A percentile compares a stretch with the other conserved stretches of the same genome.
phyloP scores from a whole-genome alignment of 768 basidiomycete species.

The Lanmaoa pseudosensibilis region DNA sequence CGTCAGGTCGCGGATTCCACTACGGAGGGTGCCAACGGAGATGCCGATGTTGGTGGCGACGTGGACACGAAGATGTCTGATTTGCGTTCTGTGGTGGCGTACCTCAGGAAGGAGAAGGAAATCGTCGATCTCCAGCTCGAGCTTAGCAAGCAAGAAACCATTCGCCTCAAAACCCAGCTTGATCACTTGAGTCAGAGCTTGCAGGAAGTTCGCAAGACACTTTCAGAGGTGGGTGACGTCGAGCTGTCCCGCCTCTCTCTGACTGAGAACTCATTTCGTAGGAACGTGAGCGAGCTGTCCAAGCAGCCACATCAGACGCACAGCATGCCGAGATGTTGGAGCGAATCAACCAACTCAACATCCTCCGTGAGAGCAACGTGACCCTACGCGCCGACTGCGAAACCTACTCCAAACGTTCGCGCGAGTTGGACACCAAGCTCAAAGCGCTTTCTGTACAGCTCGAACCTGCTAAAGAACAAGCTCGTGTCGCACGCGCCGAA shows the following conservation, averaged over 20 bases:
- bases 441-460: conserved; percentile 59
- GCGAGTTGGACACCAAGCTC: conserved; percentile 65
- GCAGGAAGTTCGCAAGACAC: conserved; percentile 65
- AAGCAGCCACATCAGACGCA: conserved; percentile 66
- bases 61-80: conserved; percentile 67
- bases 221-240: conserved; percentile 59
- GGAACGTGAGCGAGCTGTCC: conserved; percentile 80
- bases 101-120: conserved; percentile 88
- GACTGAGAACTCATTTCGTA: conserved; percentile 29
- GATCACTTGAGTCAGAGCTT: conserved; percentile 70
- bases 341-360: conserved; percentile 82
- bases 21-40: conserved; percentile 38
- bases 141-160: conserved; percentile 73
- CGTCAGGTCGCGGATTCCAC: conserved; percentile 64
- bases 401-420: conserved; percentile 62
- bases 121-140: conserved; percentile 87
- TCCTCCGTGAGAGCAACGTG: conserved; percentile 85
- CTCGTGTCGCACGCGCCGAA: conserved; percentile 67
- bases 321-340: conserved; percentile 85
- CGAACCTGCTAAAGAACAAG: conserved; percentile 73
- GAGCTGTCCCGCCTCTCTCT: neutral
- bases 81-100: conserved; percentile 74
- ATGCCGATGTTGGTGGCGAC: conserved; percentile 49
- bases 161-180: conserved; percentile 70
- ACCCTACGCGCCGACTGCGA: conserved; percentile 80